Evolutionary conservation across 164 flowering plant genomes (phyloP).

Genomic region (Echeveria elegans): DNA sequence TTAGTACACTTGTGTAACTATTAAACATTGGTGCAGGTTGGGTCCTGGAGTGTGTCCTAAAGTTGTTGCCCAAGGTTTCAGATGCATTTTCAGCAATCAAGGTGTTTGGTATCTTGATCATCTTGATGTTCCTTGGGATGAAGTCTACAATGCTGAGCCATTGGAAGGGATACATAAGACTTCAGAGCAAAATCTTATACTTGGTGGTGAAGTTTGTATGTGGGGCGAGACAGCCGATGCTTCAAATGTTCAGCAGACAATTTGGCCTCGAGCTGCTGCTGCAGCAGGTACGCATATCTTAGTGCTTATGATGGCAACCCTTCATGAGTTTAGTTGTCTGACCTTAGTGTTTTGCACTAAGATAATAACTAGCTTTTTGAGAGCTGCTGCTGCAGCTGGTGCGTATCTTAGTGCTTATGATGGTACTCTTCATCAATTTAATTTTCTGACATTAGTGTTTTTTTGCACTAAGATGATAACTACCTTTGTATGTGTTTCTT

Average conservation of each 20-base stretch:
- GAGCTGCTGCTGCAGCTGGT: too few species aligned
- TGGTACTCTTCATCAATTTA: too few species aligned
- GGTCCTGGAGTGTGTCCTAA: slow-evolving; percentile 78
- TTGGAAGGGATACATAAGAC: slow-evolving; percentile 52
- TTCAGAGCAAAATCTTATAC: slow-evolving; percentile 55
- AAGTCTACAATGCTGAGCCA: slow-evolving; percentile 67
- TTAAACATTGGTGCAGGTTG: background rate
- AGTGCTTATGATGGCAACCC: background rate
- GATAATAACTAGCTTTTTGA: too few species aligned
- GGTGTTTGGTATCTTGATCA: slow-evolving; percentile 96
- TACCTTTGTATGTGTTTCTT: too few species aligned
- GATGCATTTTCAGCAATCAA: slow-evolving; percentile 87
- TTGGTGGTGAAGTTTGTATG: slow-evolving; percentile 99
- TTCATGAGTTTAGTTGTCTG: background rate
- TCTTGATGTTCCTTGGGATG: slow-evolving; percentile 75
- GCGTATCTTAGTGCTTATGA: too few species aligned
- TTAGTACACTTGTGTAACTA: background rate
- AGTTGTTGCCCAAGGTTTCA: slow-evolving; percentile 81
- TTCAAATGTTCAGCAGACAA: slow-evolving; percentile 81
- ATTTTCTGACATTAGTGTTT: too few species aligned
- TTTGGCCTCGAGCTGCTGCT: slow-evolving; percentile 99
- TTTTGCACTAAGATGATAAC: too few species aligned
- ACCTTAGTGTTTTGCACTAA: too few species aligned
- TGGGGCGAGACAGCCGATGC: slow-evolving; percentile 44
- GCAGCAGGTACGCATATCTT: too few species aligned